Percentiles rank a stretch among this genome's conserved stretches.
phyloP scores from a whole-genome alignment of 371 early-diverging fungal species.

The Circinella minor region DNA sequence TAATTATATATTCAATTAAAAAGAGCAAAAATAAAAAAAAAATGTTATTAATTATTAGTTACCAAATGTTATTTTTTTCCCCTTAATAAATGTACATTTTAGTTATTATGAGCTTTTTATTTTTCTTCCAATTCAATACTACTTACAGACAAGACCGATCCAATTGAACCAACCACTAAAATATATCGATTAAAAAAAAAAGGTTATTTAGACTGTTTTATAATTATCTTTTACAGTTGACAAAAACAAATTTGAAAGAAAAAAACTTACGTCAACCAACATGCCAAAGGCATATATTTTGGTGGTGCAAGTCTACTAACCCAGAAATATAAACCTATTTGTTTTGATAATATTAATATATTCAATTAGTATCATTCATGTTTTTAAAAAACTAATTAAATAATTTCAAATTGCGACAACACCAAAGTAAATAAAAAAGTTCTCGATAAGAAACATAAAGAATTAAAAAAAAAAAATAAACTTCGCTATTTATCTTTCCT shows the following conservation, averaged over 20 bases:
- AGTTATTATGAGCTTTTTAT: too few species aligned
- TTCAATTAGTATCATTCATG: too few species aligned
- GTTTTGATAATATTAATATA: too few species aligned
- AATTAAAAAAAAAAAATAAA: too few species aligned
- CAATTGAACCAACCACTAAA: constrained; percentile 57
- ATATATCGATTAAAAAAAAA: not conserved
- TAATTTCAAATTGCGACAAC: not conserved
- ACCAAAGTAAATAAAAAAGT: too few species aligned
- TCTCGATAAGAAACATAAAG: too few species aligned
- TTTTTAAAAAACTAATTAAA: not conserved
- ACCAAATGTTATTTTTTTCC: not conserved
- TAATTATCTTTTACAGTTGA: too few species aligned
- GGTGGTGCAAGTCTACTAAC: constrained; percentile 56
- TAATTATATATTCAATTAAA: constrained; percentile 12
- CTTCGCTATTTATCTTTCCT: too few species aligned
- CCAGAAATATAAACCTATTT: constrained; percentile 67
- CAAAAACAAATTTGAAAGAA: too few species aligned
- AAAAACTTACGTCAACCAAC: constrained; percentile 56
- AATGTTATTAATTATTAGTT: not conserved
- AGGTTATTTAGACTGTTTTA: not conserved
- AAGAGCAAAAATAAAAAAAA: too few species aligned
- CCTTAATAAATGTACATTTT: too few species aligned
- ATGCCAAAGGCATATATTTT: constrained; percentile 62
- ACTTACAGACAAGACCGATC: constrained; percentile 49
- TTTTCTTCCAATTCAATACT: too few species aligned